Evolutionary conservation across 768 basidiomycete genomes (phyloP).

Genomic region (Suillus hirtellus): DNA sequence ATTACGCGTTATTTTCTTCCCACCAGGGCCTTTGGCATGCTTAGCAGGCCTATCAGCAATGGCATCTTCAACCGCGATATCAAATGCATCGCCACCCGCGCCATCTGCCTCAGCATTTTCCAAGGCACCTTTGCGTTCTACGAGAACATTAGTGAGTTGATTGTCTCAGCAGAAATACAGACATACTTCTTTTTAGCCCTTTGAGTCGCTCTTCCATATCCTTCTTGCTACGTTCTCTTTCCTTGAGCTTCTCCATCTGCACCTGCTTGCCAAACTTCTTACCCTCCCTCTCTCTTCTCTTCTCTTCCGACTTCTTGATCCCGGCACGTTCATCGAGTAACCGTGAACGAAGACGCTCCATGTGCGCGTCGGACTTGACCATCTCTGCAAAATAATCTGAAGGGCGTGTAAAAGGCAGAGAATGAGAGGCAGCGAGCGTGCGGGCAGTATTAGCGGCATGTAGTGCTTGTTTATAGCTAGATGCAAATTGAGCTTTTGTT

Average conservation of each 20-base stretch:
- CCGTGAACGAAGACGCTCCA: slow-evolving; percentile 93
- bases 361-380: slow-evolving; percentile 96
- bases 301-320: slow-evolving; percentile 91
- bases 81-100: slow-evolving; percentile 70
- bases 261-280: slow-evolving; percentile 99
- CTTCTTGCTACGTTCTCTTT: slow-evolving; percentile 87
- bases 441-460: slow-evolving; percentile 78
- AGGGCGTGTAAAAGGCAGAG: slow-evolving; percentile 88
- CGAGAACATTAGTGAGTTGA: neutral
- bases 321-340: slow-evolving; percentile 84
- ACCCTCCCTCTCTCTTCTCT: slow-evolving; percentile 86
- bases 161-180: slow-evolving; percentile 1
- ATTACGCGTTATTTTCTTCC: slow-evolving; percentile 49
- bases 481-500: slow-evolving; percentile 4
- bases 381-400: slow-evolving; percentile 97
- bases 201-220: slow-evolving; percentile 87
- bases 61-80: slow-evolving; percentile 89
- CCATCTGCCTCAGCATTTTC: slow-evolving; percentile 56
- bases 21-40: slow-evolving; percentile 36
- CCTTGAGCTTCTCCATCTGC: slow-evolving; percentile 90
- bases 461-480: slow-evolving; percentile 94
- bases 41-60: slow-evolving; percentile 72
- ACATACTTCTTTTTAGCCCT: slow-evolving; percentile 86
- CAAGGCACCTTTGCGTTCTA: slow-evolving; percentile 84
- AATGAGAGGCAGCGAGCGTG: slow-evolving; percentile 72